Conservation (phyloP, 345 rosid species). For the Camelina hispida region DNA sequence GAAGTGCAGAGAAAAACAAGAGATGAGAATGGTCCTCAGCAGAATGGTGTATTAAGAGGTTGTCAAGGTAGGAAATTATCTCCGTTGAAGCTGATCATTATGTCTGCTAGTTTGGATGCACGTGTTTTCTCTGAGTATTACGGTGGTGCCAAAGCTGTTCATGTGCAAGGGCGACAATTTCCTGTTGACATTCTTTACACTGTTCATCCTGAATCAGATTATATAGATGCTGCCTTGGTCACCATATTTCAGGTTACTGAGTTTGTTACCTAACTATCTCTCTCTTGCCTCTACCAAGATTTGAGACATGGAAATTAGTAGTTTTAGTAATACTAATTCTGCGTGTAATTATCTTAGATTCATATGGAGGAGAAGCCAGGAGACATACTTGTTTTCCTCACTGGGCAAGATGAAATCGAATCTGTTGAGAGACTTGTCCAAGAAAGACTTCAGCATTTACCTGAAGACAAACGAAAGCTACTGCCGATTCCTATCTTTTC, state of each 20-base stretch:
- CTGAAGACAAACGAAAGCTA: constrained; percentile 65
- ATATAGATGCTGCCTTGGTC: constrained; percentile 74
- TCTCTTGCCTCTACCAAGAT: constrained; percentile 9
- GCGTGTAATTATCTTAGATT: constrained; percentile 52
- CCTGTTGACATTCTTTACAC: constrained; percentile 80
- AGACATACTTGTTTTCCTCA: constrained; percentile 90
- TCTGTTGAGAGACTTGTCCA: constrained; percentile 73
- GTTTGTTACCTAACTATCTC: constrained; percentile 12
- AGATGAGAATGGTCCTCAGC: constrained; percentile 45
- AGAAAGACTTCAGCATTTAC: constrained; percentile 65
- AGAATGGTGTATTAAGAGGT: constrained; percentile 50
- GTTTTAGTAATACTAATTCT: constrained; percentile 11
- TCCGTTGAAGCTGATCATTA: constrained; percentile 80
- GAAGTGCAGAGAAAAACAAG: constrained; percentile 36
- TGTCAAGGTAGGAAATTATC: constrained; percentile 53
- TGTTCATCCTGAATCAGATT: constrained; percentile 69
- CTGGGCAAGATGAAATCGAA: constrained; percentile 98
- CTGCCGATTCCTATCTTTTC: constrained; percentile 71
- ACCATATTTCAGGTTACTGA: constrained; percentile 84
- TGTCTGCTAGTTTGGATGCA: constrained; percentile 99
- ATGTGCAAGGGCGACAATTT: constrained; percentile 82
- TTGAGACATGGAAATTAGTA: neutral
- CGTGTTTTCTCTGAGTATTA: constrained; percentile 80
- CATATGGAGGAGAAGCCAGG: constrained; percentile 83
- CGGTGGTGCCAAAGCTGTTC: constrained; percentile 89